phyloP scores from a whole-genome alignment of 305 asterid genomes.

The Withania somnifera region DNA sequence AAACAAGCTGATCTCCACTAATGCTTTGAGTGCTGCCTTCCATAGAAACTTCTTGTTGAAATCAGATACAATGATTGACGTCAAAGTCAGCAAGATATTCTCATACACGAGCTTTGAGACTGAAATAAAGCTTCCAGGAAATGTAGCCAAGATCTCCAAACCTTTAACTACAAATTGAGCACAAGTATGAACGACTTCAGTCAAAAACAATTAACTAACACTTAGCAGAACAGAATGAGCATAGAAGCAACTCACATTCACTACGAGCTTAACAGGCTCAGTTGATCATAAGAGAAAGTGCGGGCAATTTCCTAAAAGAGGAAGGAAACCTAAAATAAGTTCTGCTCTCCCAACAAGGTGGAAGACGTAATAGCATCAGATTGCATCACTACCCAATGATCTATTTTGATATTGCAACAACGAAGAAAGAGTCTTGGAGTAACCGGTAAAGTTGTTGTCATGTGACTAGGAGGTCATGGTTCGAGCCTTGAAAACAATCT shows the following conservation, averaged over 20 bases:
- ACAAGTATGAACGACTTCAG: constrained; percentile 13
- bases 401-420: background rate
- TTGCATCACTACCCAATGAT: background rate
- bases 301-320: background rate
- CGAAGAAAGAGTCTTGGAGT: no score
- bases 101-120: constrained; percentile 46
- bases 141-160: constrained; percentile 69
- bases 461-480: no score
- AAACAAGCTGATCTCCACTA: constrained; percentile 57
- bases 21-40: constrained; percentile 51
- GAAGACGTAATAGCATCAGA: background rate
- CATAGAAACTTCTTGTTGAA: constrained; percentile 43
- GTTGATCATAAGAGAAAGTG: background rate
- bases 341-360: background rate
- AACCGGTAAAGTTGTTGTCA: no score
- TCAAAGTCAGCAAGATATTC: constrained; percentile 54
- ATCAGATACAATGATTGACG: constrained; percentile 35
- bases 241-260: background rate
- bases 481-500: no score
- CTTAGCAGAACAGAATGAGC: background rate
- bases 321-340: background rate
- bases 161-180: constrained; percentile 62
- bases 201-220: background rate
- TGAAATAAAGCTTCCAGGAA: constrained; percentile 55
- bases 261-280: background rate